These are phyloP conservation scores for Eugenia klotzschiana DNA, from an alignment of 441 rosid species.

Conservation along the genomic window DNA sequence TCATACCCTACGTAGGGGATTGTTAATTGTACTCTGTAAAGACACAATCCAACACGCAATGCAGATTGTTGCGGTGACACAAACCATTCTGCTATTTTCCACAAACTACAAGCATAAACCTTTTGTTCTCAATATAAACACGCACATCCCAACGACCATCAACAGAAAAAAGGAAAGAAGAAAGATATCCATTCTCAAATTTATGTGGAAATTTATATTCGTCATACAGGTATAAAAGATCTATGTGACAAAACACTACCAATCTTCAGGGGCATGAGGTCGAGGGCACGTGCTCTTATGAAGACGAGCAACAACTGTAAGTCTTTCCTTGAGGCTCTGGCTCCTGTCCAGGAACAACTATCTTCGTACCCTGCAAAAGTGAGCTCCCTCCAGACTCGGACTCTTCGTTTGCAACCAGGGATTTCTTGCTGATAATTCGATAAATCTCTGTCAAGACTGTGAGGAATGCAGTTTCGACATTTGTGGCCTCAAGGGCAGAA, in stretches of 20 bases:
- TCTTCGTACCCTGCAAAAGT: constrained; percentile 33
- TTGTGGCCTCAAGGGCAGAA: constrained; percentile 43
- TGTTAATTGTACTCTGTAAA: neutral
- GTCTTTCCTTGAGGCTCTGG: constrained; percentile 15
- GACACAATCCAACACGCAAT: neutral
- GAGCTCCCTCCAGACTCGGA: constrained; percentile 24
- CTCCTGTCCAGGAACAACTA: constrained; percentile 30
- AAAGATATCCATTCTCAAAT: neutral
- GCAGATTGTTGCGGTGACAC: neutral
- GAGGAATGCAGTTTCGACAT: constrained; percentile 44
- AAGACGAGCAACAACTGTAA: constrained; percentile 30
- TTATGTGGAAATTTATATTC: neutral
- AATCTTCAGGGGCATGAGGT: neutral
- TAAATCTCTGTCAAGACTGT: constrained; percentile 36
- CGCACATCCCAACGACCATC: neutral
- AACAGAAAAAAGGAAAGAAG: neutral
- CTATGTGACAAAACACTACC: neutral
- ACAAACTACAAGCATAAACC: neutral
- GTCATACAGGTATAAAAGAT: neutral
- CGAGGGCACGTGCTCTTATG: neutral
- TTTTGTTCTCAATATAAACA: neutral
- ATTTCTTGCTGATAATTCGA: constrained; percentile 30
- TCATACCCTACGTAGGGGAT: neutral
- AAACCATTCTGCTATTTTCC: neutral
- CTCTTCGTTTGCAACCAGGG: constrained; percentile 33